Evolutionary conservation across 106 monocot genomes (phyloP), one percentile per base, ranked within the genome.

Genomic region (Phalaenopsis equestris): DNA sequence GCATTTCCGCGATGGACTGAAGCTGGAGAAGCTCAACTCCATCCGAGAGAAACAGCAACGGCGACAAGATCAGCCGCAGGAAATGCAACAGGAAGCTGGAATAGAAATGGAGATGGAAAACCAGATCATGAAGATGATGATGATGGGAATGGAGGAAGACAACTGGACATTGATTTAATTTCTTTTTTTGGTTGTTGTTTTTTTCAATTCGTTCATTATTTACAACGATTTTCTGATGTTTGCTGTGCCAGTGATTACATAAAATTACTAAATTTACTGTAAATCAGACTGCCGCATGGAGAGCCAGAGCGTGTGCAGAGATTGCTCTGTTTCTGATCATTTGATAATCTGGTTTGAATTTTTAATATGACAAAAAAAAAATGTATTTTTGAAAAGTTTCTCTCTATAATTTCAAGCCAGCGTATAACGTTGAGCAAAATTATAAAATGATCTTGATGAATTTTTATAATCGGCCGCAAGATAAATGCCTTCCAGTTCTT

Each of bases 1-100:
- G 3, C 65, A 84, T 36, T 86, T 92, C 80, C 79, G 56, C 19
- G 92, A 81, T 1, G 75, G 82, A 1, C 87, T 89, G 78, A 64
- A 86, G 80, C 87, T 89, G 2, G 92, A 92, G 83, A 92, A 88
- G 84, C 39, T 89, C n/a, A 87, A 90, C 58, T 89, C 92, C 42
- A 78, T 89, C 30, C 58, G 77, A 68, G 78, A 84, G 73, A 87
- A 83, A 55, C 79, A 85, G 6, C 79, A 10, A 37, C 73, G 21
- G 43, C 77, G 73, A n/a, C 30, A 82, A 39, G 72, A 72, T 38
- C 38, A 21, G 72, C 72, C 72, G 10, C 49, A 76, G 38, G 46
- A 75, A 45, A 18, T 9, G 45, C 61, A 61, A 12, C 67, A 37
- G 70, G 72, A 77, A 19, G 19, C 30, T 16, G 58, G 70, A 47